Evolutionary conservation across 148 eudicot species (phyloP), one percentile per base, ranked within the genome.

Genomic region (Cornus suecica): DNA sequence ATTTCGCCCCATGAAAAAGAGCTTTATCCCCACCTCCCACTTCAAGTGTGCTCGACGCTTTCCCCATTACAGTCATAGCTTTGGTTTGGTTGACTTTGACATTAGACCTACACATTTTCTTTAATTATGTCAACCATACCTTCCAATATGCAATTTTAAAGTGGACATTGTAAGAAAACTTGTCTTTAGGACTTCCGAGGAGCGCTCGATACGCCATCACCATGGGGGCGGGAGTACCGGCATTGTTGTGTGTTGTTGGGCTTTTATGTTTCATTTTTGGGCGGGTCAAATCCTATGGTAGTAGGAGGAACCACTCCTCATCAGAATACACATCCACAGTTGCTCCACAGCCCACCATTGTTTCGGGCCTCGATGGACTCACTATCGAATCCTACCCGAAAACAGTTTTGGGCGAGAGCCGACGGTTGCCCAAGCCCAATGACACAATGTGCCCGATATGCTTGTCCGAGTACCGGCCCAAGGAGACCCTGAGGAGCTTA

Each of bases 311-410:
- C 71, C 10, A 41, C 26, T 29, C 69, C 1, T n/a, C 10, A 5
- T 22, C 56, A 0, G 78, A 74, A 18, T 70, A 34, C 51, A 8
- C 29, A 7, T 45, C 70, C 26, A 37, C 65, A 41, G 80, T 66
- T 1, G 54, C 29, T 22, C 80, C 76, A 5, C 85, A 70, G 32
- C 78, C 83, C 25, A 60, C 27, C 9, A 15, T 26, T 13, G 5
- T 48, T 0, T 8, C 42, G 4, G 93, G 89, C 2, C 85, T 89
- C 0, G 89, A 89, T 22, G 71, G 31, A 20, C 58, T 86, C 23
- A 82, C 80, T 0, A 87, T 89, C 0, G 88, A 89, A 64, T 86
- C 92, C 0, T 91, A 82, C 78, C 92, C 92, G 0, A 87, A 86
- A 41, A 80, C 85, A 1, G 77, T 89, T 6, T 62, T 91, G 13